These are phyloP conservation scores for Barnettozyma californica DNA, from an alignment of 805 yeast genomes.

Conservation along the genomic window DNA sequence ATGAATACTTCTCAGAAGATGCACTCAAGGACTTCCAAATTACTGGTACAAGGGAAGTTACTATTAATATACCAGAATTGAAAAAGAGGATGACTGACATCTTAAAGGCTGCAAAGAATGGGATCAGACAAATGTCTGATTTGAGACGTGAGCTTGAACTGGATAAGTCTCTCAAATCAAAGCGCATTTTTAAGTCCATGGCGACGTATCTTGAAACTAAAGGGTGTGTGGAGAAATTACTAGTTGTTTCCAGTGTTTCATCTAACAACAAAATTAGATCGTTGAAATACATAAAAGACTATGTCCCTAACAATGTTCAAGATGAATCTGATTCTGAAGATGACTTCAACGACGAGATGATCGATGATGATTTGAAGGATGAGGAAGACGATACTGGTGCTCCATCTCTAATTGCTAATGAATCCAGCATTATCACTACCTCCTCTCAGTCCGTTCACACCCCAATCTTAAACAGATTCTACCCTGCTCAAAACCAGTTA, in stretches of 20 bases:
- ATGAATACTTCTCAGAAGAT: constrained; percentile 33
- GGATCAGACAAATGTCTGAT: constrained; percentile 55
- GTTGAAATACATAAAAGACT: constrained; percentile 38
- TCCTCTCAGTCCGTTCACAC: constrained; percentile 4
- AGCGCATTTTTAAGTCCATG: constrained; percentile 45
- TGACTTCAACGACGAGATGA: constrained; percentile 29
- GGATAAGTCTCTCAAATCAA: constrained; percentile 34
- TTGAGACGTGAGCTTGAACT: constrained; percentile 53
- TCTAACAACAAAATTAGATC: constrained; percentile 45
- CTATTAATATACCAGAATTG: constrained; percentile 26
- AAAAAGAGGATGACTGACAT: constrained; percentile 38
- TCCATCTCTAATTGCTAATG: constrained; percentile 10
- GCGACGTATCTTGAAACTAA: constrained; percentile 39
- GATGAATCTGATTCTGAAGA: constrained; percentile 25
- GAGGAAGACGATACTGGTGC: constrained; percentile 20
- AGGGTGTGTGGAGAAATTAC: constrained; percentile 44
- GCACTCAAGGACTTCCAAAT: constrained; percentile 15
- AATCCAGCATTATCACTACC: constrained; percentile 15
- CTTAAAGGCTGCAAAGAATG: constrained; percentile 53
- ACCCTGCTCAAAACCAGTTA: constrained; percentile 62
- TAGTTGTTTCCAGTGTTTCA: constrained; percentile 43
- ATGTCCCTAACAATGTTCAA: constrained; percentile 26
- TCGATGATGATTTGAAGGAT: constrained; percentile 22
- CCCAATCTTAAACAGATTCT: constrained; percentile 42
- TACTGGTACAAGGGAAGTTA: constrained; percentile 20